Evolutionary conservation across 192 early-diverging fungal genomes (phyloP).

Genomic region (Backusella luteola): DNA sequence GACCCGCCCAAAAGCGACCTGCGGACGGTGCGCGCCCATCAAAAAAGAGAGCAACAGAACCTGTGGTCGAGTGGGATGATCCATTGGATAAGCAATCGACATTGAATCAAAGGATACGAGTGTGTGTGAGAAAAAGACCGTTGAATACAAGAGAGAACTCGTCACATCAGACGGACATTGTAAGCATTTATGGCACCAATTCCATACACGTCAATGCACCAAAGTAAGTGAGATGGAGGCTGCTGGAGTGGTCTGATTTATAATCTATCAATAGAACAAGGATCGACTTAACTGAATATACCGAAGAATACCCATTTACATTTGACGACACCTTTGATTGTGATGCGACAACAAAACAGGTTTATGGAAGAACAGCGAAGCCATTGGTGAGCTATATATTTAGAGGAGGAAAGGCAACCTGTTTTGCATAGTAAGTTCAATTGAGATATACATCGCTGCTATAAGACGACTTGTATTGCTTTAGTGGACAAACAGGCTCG

Average conservation of each 20-base stretch:
- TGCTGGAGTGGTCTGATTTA: too few species aligned
- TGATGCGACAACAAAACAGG: slow-evolving; percentile 79
- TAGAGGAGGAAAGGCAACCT: slow-evolving; percentile 94
- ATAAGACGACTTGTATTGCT: neutral
- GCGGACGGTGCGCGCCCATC: neutral
- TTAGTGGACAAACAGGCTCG: slow-evolving; percentile 73
- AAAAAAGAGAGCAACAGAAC: neutral
- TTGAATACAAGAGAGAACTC: slow-evolving; percentile 81
- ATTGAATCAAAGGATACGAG: slow-evolving; percentile 84
- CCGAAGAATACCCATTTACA: slow-evolving; percentile 88
- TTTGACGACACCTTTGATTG: slow-evolving; percentile 97
- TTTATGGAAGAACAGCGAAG: slow-evolving; percentile 87
- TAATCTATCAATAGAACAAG: slow-evolving; percentile 52
- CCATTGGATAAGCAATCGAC: neutral
- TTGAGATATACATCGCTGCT: too few species aligned
- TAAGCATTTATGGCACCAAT: slow-evolving; percentile 58
- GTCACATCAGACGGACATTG: slow-evolving; percentile 81
- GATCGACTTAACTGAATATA: slow-evolving; percentile 92
- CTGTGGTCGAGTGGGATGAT: neutral
- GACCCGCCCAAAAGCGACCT: neutral
- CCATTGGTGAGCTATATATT: slow-evolving; percentile 96
- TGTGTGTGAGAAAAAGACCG: slow-evolving; percentile 96
- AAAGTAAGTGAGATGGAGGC: slow-evolving; percentile 53
- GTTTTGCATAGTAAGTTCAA: slow-evolving; percentile 90
- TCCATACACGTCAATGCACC: slow-evolving; percentile 87